Evolutionary conservation across 129 eudicot species (phyloP), one percentile per base, ranked within the genome.

Genomic region (Tagetes patula): DNA sequence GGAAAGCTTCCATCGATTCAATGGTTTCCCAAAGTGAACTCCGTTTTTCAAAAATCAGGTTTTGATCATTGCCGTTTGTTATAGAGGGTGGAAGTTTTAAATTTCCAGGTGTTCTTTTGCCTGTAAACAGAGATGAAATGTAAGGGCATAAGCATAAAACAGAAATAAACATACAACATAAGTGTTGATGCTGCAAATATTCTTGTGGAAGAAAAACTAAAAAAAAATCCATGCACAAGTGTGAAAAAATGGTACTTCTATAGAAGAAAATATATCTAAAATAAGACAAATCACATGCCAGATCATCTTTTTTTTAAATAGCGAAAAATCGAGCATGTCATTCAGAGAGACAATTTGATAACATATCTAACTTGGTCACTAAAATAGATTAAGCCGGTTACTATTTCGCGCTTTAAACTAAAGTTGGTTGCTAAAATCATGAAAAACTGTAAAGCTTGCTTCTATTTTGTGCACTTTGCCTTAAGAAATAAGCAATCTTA

Each of bases 1-100:
- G 70, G 60, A 84, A 86, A 3, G 82, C 81, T 60, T 94, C 91
- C 93, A 94, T 84, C 31, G 91, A 70, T 42, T 81, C 92, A 4
- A 88, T 42, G 3, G 79, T 74, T 71, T 58, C 63, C 98, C 98
- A 94, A 12, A 88, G 70, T 27, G 59, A 46, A 30, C 84, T 74
- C 69, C 67, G 79, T 79, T 94, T 90, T 62, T 49, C 84, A 69
- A 93, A 89, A 3, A 89, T 87, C 71, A 83, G 80, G 37, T 49
- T 69, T 52, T 66, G 50, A 52, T 20, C 20, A 40, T 77, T 80
- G 6, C 11, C 12, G 4, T 39, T 40, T 13, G 73, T 40, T 9
- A 33, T 36, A 55, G 12, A 45, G 0, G 40, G 66, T 43, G 74
- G 53, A 36, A 63, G 1, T 14, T 72, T 68, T 27, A 46, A 14